Percentiles rank a stretch among this genome's conserved stretches.
Evolutionary conservation across 2,329 filamentous ascomycete species (phyloP).

Genomic region (Fusarium sp.): DNA sequence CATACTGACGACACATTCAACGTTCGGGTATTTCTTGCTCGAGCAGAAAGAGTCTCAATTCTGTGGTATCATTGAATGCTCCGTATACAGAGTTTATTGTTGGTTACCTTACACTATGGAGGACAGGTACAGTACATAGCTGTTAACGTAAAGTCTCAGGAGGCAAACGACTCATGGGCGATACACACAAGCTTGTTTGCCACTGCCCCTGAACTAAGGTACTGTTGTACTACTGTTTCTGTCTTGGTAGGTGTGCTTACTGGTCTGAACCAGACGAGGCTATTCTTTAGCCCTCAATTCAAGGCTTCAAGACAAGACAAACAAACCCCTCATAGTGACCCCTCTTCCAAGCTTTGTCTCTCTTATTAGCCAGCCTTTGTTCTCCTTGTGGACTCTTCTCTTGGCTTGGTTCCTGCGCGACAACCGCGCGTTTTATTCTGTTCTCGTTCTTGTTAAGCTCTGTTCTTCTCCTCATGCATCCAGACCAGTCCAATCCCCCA

Average conservation of each 20-base stretch:
- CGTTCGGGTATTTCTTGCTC: constrained; percentile 28
- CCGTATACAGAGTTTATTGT: background rate
- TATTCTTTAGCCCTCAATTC: background rate
- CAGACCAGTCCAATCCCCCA: constrained; percentile 34
- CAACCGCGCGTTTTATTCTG: constrained; percentile 30
- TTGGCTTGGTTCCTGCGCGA: constrained; percentile 24
- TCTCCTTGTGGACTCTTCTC: no score
- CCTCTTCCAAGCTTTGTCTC: background rate
- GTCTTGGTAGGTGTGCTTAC: background rate
- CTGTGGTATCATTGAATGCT: background rate
- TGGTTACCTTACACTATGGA: no score
- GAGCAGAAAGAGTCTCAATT: constrained; percentile 7
- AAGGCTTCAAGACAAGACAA: background rate
- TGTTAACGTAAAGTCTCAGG: background rate
- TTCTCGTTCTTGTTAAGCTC: no score
- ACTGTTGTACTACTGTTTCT: background rate
- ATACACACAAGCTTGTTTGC: constrained; percentile 24
- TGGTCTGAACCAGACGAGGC: background rate
- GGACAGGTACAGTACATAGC: no score
- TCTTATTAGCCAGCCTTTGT: no score
- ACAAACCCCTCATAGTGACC: constrained; percentile 27
- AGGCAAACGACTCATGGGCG: constrained; percentile 26
- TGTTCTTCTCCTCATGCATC: constrained; percentile 28
- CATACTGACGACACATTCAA: constrained; percentile 37
- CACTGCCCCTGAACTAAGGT: constrained; percentile 32